Conservation (phyloP, 345 rosid species). For the Angophora floribunda region DNA sequence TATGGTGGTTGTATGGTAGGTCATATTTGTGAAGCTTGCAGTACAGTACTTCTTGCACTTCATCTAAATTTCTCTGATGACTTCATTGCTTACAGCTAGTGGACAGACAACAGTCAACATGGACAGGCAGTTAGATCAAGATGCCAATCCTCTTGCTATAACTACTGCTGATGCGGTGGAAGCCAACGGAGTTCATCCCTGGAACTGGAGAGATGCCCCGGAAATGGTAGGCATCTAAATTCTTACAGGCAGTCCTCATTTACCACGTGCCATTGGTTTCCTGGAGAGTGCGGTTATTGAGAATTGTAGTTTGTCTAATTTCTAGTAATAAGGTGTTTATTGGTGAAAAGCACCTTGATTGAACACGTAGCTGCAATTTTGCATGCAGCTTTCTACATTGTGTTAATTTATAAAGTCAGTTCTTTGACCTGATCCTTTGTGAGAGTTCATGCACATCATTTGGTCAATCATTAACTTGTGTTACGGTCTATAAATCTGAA, state of each 20-base stretch:
- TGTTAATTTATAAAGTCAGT: neutral
- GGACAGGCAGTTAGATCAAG: conserved; percentile 90
- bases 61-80: neutral
- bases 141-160: conserved; percentile 92
- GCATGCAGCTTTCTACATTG: neutral
- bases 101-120: conserved; percentile 76
- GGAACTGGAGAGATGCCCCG: conserved; percentile 97
- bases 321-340: neutral
- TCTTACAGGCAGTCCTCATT: neutral
- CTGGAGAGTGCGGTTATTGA: neutral
- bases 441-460: neutral
- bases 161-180: conserved; percentile 77
- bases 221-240: conserved; percentile 40
- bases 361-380: neutral
- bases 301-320: neutral
- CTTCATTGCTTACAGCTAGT: conserved; percentile 39
- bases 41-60: neutral
- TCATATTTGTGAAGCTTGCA: neutral
- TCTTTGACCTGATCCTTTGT: neutral
- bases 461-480: neutral
- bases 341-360: neutral
- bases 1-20: neutral
- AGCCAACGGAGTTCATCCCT: conserved; percentile 87
- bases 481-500: neutral
- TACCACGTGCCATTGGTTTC: neutral